Conservation (phyloP, 2,329 filamentous ascomycete species). For the Monosporascus cannonballus region DNA sequence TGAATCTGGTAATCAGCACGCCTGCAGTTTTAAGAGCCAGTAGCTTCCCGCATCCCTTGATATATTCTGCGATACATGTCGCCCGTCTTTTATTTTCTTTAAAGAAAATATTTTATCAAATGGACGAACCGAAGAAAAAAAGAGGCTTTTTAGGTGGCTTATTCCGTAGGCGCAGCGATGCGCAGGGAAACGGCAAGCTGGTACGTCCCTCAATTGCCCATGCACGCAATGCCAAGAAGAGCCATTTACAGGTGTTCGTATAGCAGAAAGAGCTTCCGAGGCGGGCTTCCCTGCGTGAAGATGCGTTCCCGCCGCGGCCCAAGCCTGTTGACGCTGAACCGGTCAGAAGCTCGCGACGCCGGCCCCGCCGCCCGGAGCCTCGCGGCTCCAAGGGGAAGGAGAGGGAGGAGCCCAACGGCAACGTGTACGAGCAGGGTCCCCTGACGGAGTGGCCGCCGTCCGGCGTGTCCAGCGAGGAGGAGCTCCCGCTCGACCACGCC, state of each 20-base stretch:
- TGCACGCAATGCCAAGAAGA: not conserved
- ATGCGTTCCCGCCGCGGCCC: conserved; percentile 18
- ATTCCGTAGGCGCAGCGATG: conserved; percentile 41
- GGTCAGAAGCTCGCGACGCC: conserved; percentile 30
- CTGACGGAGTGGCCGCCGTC: conserved; percentile 53
- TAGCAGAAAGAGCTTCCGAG: conserved; percentile 25
- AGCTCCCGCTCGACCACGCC: conserved; percentile 47
- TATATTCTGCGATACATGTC: no score
- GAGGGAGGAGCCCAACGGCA: conserved; percentile 26
- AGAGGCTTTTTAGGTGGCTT: conserved; percentile 41
- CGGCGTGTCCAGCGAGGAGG: conserved; percentile 40
- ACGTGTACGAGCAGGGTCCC: conserved; percentile 26
- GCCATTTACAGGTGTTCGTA: not conserved
- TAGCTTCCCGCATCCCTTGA: not conserved
- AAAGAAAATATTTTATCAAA: not conserved
- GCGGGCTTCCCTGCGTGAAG: conserved; percentile 29
- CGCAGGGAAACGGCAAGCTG: conserved; percentile 29
- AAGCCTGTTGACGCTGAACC: conserved; percentile 12
- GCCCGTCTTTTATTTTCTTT: not conserved
- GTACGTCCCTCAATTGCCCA: conserved; percentile 19
- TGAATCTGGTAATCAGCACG: no score
- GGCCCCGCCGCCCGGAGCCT: conserved; percentile 34
- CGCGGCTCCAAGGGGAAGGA: conserved; percentile 33
- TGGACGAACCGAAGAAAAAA: conserved; percentile 33
- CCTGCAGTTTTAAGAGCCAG: no score